phyloP scores from a whole-genome alignment of 2,329 filamentous ascomycete species.

The Coniochaeta sp. region DNA sequence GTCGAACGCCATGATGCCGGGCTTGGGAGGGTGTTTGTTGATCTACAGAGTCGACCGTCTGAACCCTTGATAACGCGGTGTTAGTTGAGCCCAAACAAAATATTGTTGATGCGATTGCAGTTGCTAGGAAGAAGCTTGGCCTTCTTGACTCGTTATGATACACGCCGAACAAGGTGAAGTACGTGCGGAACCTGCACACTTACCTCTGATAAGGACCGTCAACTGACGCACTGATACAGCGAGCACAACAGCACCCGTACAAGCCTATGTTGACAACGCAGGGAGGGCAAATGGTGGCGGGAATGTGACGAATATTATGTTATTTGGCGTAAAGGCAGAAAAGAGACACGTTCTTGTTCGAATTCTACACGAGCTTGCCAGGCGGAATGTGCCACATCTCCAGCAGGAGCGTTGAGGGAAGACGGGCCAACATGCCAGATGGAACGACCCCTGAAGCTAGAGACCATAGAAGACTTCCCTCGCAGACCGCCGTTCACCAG shows the following conservation, averaged over 20 bases:
- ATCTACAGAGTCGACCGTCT: not conserved
- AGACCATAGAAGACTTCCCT: not conserved
- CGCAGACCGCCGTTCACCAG: not conserved
- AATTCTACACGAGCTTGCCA: not conserved
- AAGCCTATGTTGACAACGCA: not conserved
- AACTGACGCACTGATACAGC: not conserved
- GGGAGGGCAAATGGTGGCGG: not conserved
- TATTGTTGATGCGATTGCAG: not conserved
- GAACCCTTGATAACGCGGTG: not conserved
- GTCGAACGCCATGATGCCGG: conserved; percentile 14
- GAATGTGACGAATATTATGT: not conserved
- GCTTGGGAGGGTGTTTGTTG: not conserved
- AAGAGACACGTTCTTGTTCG: not conserved
- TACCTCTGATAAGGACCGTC: conserved; percentile 1
- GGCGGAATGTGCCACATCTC: not conserved
- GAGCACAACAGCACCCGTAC: not conserved
- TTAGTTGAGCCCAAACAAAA: not conserved
- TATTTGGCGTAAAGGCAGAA: not conserved
- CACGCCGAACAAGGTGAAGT: not conserved
- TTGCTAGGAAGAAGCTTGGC: not conserved
- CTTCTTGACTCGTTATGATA: not conserved
- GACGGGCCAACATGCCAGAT: not conserved
- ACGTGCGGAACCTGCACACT: not conserved
- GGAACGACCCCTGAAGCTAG: not conserved
- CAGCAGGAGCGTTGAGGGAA: not conserved